Percentiles rank a stretch among this genome's conserved stretches.
phyloP scores from a whole-genome alignment of 2,329 filamentous ascomycete species.

The Phaeosphaeria sp. region DNA sequence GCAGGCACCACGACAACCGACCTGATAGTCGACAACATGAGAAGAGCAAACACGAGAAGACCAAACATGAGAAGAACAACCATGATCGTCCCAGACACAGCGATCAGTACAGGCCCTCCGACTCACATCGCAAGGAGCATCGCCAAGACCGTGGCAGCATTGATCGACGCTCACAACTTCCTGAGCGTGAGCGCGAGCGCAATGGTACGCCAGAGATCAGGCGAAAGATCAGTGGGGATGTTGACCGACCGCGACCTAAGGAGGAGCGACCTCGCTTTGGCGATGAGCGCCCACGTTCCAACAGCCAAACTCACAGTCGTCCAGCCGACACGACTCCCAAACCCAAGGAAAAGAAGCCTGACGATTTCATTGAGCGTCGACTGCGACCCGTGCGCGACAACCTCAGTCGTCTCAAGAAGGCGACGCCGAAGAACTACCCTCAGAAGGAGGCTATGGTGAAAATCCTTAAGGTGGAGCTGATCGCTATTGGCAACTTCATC shows the following conservation, averaged over 20 bases:
- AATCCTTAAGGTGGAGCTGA: conserved; percentile 66
- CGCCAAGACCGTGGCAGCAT: conserved; percentile 42
- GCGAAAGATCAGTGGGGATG: conserved; percentile 54
- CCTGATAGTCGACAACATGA: conserved; percentile 41
- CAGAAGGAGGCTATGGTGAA: conserved; percentile 67
- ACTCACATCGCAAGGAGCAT: conserved; percentile 46
- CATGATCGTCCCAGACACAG: conserved; percentile 40
- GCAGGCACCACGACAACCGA: conserved; percentile 39
- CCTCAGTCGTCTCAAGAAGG: conserved; percentile 65
- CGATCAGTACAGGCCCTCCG: conserved; percentile 46
- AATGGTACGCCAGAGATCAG: conserved; percentile 55
- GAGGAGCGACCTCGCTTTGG: conserved; percentile 50
- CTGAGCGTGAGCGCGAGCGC: no score
- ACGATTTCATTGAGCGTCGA: conserved; percentile 60
- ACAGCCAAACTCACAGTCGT: conserved; percentile 53
- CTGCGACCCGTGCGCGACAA: conserved; percentile 67
- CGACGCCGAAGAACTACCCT: conserved; percentile 68
- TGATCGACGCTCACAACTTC: conserved; percentile 46
- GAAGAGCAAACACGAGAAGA: conserved; percentile 30
- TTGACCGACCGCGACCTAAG: conserved; percentile 21
- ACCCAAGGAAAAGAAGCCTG: conserved; percentile 37
- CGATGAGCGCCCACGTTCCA: conserved; percentile 43
- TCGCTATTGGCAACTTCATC: conserved; percentile 69
- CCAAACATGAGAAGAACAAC: conserved; percentile 28
- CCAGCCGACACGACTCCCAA: conserved; percentile 38